Base-by-base conservation (phyloP, 805 yeast species). In the Metschnikowia amazonensis region DNA sequence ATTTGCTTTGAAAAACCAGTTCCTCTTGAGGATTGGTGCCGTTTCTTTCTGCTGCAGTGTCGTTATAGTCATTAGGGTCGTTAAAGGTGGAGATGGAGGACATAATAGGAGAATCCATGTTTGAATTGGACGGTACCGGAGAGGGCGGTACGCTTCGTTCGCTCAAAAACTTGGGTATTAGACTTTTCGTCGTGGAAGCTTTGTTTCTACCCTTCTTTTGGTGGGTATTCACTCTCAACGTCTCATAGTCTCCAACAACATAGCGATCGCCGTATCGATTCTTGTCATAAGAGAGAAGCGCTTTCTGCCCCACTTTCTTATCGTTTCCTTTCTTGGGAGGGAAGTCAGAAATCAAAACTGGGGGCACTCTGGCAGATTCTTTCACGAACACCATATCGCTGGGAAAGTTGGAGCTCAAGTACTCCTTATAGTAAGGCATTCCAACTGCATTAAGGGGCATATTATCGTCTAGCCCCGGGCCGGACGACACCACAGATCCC, bases 371-470 rank as follows among this genome's bases (percentile, higher is more conserved):
- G 1, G 95, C 88, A 2, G 69, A 60, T 51, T 79, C 80, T 66
- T 46, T 76, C 39, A 77, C 75, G 59, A 86, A 88, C 5, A 79
- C 70, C 49, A 74, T 62, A 33, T 83, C 82, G 1, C 74, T 59
- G 0, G 92, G 85, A 89, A 90, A 92, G 11, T 87, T 83, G 0
- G 97, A 89, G 7, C 90, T 69, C 14, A 94, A 72, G 44, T 76
- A 76, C 34, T 84, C 86, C 45, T 80, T 80, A 62, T 89, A 94
- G 56, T 82, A 88, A 0, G 99, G 98, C 78, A 94, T 68, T 8
- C 97, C 97, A 2, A 94, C 71, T 1, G 80, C 60, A 39, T 81
- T 83, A 46, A 92, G 70, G 0, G 97, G 89, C 11, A 72, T 66
- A 2, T 61, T 51, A 6, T 66, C 63, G 49, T 84, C 81, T 4